Evolutionary conservation across 2,329 filamentous ascomycete genomes (phyloP).

Genomic region (Penicillium griseofulvum): DNA sequence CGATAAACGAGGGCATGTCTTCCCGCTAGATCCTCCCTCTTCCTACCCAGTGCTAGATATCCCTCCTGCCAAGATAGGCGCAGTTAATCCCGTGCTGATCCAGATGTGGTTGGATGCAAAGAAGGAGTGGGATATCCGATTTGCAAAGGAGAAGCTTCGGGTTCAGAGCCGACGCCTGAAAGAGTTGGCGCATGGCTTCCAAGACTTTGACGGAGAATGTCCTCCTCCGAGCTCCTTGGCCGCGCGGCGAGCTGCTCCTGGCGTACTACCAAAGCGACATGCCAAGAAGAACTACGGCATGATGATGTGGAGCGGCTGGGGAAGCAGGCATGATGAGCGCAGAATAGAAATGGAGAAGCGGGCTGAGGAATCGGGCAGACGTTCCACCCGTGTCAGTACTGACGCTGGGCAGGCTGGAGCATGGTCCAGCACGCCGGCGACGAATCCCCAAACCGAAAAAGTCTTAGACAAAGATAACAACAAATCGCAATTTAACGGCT

Average conservation of each 20-base stretch:
- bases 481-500: background rate
- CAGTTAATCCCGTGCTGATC: slow-evolving; percentile 76
- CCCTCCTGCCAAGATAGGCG: slow-evolving; percentile 64
- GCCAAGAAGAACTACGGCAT: slow-evolving; percentile 67
- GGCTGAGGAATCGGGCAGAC: slow-evolving; percentile 19
- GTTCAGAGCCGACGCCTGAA: slow-evolving; percentile 71
- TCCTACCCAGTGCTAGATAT: slow-evolving; percentile 68
- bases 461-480: background rate
- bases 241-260: slow-evolving; percentile 55
- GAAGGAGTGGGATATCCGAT: slow-evolving; percentile 69
- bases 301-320: slow-evolving; percentile 82
- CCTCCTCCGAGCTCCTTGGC: slow-evolving; percentile 84
- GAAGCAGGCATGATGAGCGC: slow-evolving; percentile 80
- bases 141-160: slow-evolving; percentile 64
- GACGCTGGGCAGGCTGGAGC: slow-evolving; percentile 29
- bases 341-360: slow-evolving; percentile 52
- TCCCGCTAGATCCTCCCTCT: slow-evolving; percentile 61
- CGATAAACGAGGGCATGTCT: slow-evolving; percentile 71
- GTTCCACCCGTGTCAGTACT: slow-evolving; percentile 25
- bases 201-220: slow-evolving; percentile 68
- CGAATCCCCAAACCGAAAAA: background rate
- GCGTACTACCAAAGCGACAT: slow-evolving; percentile 27
- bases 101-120: slow-evolving; percentile 80
- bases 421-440: slow-evolving; percentile 20
- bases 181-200: slow-evolving; percentile 70